Base-by-base conservation (phyloP, 2,329 filamentous ascomycete genomes). In the Colletotrichum godetiae region DNA sequence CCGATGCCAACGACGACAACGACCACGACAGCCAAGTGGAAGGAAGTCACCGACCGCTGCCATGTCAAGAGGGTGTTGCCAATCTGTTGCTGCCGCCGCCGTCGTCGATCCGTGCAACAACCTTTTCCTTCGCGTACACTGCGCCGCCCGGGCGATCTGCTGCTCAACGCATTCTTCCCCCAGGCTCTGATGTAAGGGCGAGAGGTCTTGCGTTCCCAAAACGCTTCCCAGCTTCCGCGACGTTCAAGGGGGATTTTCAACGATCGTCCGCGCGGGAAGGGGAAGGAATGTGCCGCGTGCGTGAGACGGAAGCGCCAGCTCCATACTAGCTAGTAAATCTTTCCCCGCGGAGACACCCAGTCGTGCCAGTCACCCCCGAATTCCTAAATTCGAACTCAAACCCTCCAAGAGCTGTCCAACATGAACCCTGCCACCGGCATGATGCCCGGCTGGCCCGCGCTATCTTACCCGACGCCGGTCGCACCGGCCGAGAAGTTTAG, bases 21-120 rank as follows among this genome's bases (percentile, higher is more conserved):
- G 10, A 33, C 13, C 5, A 15, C 27, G 6, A 15, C 27, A 3
- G 37, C 59, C 19, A 22, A 15, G 5, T 19, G n/a, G 4, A 63
- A 24, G n/a, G 4, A 63, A n/a, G 29, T 22, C 56, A 33, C 31
- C 56, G 33, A 35, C 7, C 42, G 46, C 24, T 33, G n/a, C 10
- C 29, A 52, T 46, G 42, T 62, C 42, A 33, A 33, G 37, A 19
- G 11, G 24, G 42, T n/a, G 24, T 24, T 62, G 5, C 27, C 27
- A 29, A 29, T 4, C 35, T 61, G 35, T 12, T 61, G 35, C 15
- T 61, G 37, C 13, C 15, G 37, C 42, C 42, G 42, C 46, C 24
- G 59, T 57, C 35, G 65, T 35, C 69, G 69, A 69, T 72, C 69
- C 64, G 69, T 68, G 57, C 57, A 62, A 72, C n/a, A 46, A 65